Percentiles rank a stretch among this genome's conserved stretches.
phyloP scores from a whole-genome alignment of 495 filamentous ascomycete genomes.

The Lophium mytilinum region DNA sequence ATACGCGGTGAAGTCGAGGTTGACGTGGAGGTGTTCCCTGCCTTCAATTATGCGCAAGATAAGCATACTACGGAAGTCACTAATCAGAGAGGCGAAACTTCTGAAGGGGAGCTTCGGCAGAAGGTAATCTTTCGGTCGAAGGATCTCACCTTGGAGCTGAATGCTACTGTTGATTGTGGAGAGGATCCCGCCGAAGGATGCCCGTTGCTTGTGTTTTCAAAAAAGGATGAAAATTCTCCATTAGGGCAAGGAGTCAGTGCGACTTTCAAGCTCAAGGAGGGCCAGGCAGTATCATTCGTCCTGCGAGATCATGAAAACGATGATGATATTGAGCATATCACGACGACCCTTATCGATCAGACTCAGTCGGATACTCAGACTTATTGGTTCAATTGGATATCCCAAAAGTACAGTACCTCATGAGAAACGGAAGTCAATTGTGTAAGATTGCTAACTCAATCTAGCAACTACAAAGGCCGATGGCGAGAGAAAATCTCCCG shows the following conservation, averaged over 20 bases:
- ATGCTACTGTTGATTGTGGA: conserved; percentile 53
- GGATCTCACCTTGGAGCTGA: conserved; percentile 51
- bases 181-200: conserved; percentile 47
- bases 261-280: conserved; percentile 48
- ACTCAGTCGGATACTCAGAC: conserved; percentile 57
- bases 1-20: conserved; percentile 53
- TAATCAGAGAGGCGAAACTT: conserved; percentile 18
- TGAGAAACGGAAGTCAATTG: no score
- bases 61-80: conserved; percentile 46
- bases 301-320: conserved; percentile 49
- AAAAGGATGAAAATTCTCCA: not conserved
- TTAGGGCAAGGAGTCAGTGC: conserved; percentile 54
- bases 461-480: conserved; percentile 54
- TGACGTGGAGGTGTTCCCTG: conserved; percentile 60
- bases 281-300: conserved; percentile 59
- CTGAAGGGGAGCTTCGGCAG: conserved; percentile 41
- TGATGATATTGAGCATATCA: conserved; percentile 14
- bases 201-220: conserved; percentile 25
- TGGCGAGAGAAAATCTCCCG: conserved; percentile 61
- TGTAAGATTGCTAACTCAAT: no score
- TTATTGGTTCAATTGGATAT: conserved; percentile 66
- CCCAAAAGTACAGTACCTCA: conserved; percentile 33
- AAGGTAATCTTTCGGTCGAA: conserved; percentile 53
- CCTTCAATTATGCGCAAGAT: conserved; percentile 46
- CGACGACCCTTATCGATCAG: conserved; percentile 39